Base-by-base conservation (phyloP, 1,139 yeast species). In the Kazachstania sp. region DNA sequence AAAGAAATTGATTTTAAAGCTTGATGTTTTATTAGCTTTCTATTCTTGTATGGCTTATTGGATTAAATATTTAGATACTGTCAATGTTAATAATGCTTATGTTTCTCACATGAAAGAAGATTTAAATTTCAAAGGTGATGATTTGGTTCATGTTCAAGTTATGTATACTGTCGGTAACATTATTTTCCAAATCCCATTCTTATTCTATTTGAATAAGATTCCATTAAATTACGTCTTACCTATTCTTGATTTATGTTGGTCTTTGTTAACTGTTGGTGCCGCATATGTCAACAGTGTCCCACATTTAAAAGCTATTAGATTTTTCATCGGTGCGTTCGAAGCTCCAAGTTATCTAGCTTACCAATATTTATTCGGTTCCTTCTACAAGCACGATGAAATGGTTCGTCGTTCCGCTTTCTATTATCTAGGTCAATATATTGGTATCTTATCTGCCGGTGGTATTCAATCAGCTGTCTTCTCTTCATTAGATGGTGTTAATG, bases 391-490 rank as follows among this genome's bases (percentile, higher is more conserved):
- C 23, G 72, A 74, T 50, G 86, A 82, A 65, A 69, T 78, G 52
- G 69, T 77, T 38, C 70, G 83, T 53, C 72, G 87, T 58, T 77
- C 82, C 4, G 79, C 81, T 47, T 70, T 80, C 49, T 81, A 76
- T 63, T 77, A 79, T 54, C 64, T 75, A 46, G 84, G 84, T 34
- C 81, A 79, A 56, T 74, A 72, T 61, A 65, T 81, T 20, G 88
- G 88, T 11, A 66, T 75, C 26, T 64, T 81, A 58, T 77, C 85
- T 4, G 73, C 84, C 5, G 86, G 87, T 39, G 72, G 80, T 45
- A 66, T 83, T 32, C 82, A 83, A 45, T 77, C 83, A n/a, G 77
- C 81, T 7, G 75, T 81, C 43, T 77, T 69, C 56, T 65, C 74
- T 43, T 56, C 64, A 26, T 58, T 79, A 56, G 67, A 71, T 47